Base-by-base conservation (phyloP, 1,284 basidiomycete species). In the Ustilago loliicola region DNA sequence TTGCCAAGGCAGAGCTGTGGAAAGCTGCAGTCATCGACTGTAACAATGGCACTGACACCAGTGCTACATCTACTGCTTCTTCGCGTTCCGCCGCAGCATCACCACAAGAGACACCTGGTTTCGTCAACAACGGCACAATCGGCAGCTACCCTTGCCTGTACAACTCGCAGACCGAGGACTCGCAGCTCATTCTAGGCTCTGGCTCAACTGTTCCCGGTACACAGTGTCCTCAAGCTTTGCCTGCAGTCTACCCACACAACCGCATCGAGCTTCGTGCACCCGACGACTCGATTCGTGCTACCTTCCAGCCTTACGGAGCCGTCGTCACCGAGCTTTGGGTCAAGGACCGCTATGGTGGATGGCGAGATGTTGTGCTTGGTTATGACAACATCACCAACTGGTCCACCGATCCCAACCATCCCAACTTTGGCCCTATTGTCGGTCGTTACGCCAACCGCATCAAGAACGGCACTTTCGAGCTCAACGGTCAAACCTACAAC, bases 381-480 rank as follows among this genome's bases (percentile, higher is more conserved):
- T 85, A 81, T 55, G 84, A 87, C 63, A 84, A 86, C 70, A 81
- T 72, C 30, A 83, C 83, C 32, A 79, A 80, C 32, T 85, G 85
- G 72, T 72, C 70, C 7, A 72, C 77, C 13, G 83, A 85, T 45
- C 69, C 79, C 1, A 70, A 73, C 19, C 84, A 85, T 61, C 80
- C 84, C 25, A 80, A 84, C 62, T 86, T 86, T 38, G 78, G 80
- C 1, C 81, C 82, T 13, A 63, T 80, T 30, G 81, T 83, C 8
- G 82, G 82, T 21, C 72, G 82, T 19, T 84, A 83, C 50, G 81
- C 81, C 30, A 84, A 83, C 56, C 75, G 82, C 29, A 84, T 84
- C 80, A 83, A 79, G 78, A 84, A 84, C 62, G 82, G 82, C 13
- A 83, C 82, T 11, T 84, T 82, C 57, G 68, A 67, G 55, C 58